These are phyloP conservation scores for Plasmodium vinckei DNA, from an alignment of 169 alveolate species.

Conservation along the genomic window DNA sequence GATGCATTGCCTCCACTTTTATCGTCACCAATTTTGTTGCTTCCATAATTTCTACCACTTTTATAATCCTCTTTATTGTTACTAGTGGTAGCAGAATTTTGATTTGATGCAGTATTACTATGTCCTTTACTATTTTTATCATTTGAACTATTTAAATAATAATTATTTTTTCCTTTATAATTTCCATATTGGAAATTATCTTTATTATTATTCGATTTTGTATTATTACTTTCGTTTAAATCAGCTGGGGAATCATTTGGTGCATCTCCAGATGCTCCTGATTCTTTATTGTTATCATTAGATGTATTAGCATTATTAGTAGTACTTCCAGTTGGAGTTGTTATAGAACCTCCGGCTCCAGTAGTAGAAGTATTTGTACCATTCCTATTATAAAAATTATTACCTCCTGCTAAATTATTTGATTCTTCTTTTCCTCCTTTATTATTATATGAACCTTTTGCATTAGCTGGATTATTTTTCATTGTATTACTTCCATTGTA, in stretches of 20 bases:
- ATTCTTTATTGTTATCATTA: not conserved
- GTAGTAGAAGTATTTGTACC: not conserved
- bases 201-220: not conserved
- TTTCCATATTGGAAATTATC: not conserved
- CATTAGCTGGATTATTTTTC: conserved; percentile 6
- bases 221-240: not conserved
- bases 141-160: conserved; percentile 3
- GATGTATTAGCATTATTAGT: not conserved
- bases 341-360: not conserved
- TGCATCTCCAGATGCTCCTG: not conserved
- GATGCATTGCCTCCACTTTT: not conserved
- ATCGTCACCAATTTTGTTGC: conserved; percentile 33
- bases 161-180: conserved; percentile 7
- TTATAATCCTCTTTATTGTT: conserved; percentile 41
- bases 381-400: conserved; percentile 1
- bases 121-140: not conserved
- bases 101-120: not conserved
- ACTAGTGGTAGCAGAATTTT: not conserved
- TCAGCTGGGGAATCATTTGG: not conserved
- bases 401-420: not conserved
- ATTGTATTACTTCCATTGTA: conserved; percentile 3
- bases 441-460: conserved; percentile 26
- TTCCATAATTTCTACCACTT: conserved; percentile 10
- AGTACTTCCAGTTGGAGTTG: not conserved
- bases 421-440: conserved; percentile 4